A percentile compares a stretch with the other conserved stretches of the same genome.
Conservation (phyloP, 495 filamentous ascomycete species). For the Polyplosphaeria fusca region DNA sequence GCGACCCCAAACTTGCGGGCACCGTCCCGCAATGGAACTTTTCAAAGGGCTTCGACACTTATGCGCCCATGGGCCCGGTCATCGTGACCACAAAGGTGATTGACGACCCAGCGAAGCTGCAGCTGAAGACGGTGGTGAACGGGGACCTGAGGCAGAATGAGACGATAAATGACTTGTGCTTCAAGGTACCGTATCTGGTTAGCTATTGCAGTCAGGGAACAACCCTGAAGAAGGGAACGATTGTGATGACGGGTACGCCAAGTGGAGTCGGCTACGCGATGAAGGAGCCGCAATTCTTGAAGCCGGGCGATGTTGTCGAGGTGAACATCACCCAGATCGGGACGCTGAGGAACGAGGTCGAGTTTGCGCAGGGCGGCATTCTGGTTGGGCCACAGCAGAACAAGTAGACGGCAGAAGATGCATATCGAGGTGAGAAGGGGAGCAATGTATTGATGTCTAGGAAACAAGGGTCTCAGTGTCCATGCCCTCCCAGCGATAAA, state of each 20-base stretch:
- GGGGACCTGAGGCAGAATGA: constrained; percentile 44
- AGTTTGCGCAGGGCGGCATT: constrained; percentile 20
- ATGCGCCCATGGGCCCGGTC: constrained; percentile 42
- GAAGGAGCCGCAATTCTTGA: constrained; percentile 55
- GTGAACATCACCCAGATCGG: constrained; percentile 50
- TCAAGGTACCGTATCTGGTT: constrained; percentile 39
- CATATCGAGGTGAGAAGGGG: too few species aligned
- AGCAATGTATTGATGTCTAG: neutral
- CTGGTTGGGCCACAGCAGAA: too few species aligned
- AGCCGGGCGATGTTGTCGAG: constrained; percentile 58
- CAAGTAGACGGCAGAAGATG: too few species aligned
- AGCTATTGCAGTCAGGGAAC: constrained; percentile 36
- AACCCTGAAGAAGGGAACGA: constrained; percentile 38
- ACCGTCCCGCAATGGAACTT: constrained; percentile 42
- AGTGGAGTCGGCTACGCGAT: constrained; percentile 48
- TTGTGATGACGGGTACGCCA: constrained; percentile 42
- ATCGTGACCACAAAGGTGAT: constrained; percentile 39
- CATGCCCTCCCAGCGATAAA: constrained; percentile 42
- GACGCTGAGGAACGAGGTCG: constrained; percentile 43
- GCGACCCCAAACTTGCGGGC: constrained; percentile 42
- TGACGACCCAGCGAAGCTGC: constrained; percentile 33
- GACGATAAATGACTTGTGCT: constrained; percentile 42
- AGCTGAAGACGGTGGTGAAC: constrained; percentile 44
- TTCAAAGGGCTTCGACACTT: constrained; percentile 42
- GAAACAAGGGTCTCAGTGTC: constrained; percentile 36